Conservation (phyloP, 192 early-diverging fungal species). For the Helicostylum pulchrum region DNA sequence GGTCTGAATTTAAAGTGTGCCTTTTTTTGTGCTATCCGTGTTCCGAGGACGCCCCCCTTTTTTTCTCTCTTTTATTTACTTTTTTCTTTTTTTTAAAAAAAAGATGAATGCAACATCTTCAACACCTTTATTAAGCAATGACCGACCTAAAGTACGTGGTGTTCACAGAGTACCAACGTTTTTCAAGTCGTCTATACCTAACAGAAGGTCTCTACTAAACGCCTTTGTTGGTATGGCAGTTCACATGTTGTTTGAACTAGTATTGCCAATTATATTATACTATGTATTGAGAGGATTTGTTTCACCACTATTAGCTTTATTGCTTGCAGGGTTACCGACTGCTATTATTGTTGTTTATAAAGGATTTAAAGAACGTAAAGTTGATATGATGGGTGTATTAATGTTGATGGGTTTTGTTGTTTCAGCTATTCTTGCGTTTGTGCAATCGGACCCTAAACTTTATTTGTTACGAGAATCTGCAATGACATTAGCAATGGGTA, state of each 20-base stretch:
- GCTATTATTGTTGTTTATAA: slow-evolving; percentile 29
- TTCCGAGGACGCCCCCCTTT: too few relatives aligned
- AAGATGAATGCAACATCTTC: slow-evolving; percentile 6
- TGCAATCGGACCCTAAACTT: slow-evolving; percentile 40
- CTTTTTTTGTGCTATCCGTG: too few relatives aligned
- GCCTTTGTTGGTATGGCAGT: slow-evolving; percentile 25
- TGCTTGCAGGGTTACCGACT: slow-evolving; percentile 41
- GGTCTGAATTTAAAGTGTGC: too few relatives aligned
- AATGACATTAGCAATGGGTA: slow-evolving; percentile 37
- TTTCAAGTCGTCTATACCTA: slow-evolving; percentile 25
- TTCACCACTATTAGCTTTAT: slow-evolving; percentile 29
- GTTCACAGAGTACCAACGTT: slow-evolving; percentile 29
- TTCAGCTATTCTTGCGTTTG: slow-evolving; percentile 37
- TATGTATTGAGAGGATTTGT: slow-evolving; percentile 31
- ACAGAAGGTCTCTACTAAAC: slow-evolving; percentile 27
- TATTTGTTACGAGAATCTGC: slow-evolving; percentile 44
- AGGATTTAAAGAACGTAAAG: slow-evolving; percentile 21
- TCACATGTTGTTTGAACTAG: slow-evolving; percentile 30
- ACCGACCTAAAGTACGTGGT: slow-evolving; percentile 1
- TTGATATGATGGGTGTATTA: slow-evolving; percentile 37
- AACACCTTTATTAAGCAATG: slow-evolving; percentile 12
- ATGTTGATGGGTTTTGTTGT: slow-evolving; percentile 39
- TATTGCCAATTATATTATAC: slow-evolving; percentile 32
- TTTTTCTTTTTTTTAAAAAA: background rate
- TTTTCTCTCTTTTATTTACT: background rate